Conservation (phyloP, 75 land plant genomes). For the Azolla pinnata region DNA sequence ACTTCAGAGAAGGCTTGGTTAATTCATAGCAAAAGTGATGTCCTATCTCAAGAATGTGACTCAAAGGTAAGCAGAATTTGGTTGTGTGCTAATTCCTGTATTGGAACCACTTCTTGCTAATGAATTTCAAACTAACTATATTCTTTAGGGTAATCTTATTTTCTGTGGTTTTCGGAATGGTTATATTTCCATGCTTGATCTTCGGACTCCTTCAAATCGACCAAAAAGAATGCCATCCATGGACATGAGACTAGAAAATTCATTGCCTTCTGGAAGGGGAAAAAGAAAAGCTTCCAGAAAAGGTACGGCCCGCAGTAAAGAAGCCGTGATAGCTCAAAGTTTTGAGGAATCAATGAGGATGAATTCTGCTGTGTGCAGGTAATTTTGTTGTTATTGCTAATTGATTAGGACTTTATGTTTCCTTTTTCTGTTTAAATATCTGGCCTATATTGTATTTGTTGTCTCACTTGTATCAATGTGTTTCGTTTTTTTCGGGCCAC, state of each 20-base stretch:
- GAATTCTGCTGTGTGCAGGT: slow-evolving; percentile 24
- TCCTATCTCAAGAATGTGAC: slow-evolving; percentile 23
- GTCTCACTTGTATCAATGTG: too few relatives aligned
- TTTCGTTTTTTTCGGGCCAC: too few relatives aligned
- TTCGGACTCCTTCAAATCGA: slow-evolving; percentile 6
- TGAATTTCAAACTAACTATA: not conserved
- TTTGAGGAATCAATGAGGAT: slow-evolving; percentile 17
- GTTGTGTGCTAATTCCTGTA: not conserved
- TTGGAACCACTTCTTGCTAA: not conserved
- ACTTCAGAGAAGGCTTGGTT: slow-evolving; percentile 13
- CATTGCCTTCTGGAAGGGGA: not conserved
- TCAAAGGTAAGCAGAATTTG: slow-evolving; percentile 5
- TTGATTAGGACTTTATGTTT: too few relatives aligned
- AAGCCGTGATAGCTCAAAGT: slow-evolving; percentile 2
- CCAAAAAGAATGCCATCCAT: slow-evolving; percentile 1
- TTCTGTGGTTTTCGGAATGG: slow-evolving; percentile 27
- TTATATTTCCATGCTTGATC: slow-evolving; percentile 15
- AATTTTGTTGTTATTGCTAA: too few relatives aligned
- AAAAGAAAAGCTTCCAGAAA: not conserved
- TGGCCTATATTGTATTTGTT: too few relatives aligned
- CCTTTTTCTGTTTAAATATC: too few relatives aligned
- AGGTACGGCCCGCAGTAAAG: not conserved
- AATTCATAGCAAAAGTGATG: slow-evolving; percentile 15
- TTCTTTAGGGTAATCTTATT: slow-evolving; percentile 15
- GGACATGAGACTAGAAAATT: not conserved